Evolutionary conservation across 1,284 basidiomycete species (phyloP).

Genomic region (Ustilago tritici): DNA sequence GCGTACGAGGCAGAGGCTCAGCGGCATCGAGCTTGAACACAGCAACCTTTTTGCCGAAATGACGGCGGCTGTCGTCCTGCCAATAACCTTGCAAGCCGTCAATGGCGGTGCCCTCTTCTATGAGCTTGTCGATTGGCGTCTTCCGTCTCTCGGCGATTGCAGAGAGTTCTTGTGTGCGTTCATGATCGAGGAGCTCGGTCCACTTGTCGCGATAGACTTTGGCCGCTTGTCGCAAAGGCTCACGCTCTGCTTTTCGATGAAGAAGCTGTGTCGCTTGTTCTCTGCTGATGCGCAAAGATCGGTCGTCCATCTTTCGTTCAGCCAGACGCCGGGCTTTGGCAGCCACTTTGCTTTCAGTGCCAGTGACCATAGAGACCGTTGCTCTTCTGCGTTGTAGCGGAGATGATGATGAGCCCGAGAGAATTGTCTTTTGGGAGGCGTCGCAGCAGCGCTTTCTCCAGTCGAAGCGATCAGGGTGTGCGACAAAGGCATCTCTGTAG

Average conservation of each 20-base stretch:
- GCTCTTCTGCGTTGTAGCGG: slow-evolving; percentile 34
- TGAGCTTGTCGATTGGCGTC: slow-evolving; percentile 50
- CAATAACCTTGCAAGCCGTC: slow-evolving; percentile 64
- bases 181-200: slow-evolving; percentile 49
- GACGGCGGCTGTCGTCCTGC: slow-evolving; percentile 52
- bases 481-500: slow-evolving; percentile 47
- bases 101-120: slow-evolving; percentile 55
- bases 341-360: slow-evolving; percentile 41
- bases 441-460: slow-evolving; percentile 36
- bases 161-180: slow-evolving; percentile 52
- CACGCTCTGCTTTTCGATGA: slow-evolving; percentile 31
- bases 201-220: slow-evolving; percentile 50
- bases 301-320: slow-evolving; percentile 51
- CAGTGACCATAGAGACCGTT: slow-evolving; percentile 34
- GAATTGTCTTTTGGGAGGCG: neutral
- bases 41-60: slow-evolving; percentile 58
- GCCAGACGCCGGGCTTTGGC: slow-evolving; percentile 33
- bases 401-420: slow-evolving; percentile 1
- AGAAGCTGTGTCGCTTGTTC: slow-evolving; percentile 28
- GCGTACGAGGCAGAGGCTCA: slow-evolving; percentile 49
- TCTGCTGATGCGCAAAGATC: slow-evolving; percentile 38
- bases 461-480: slow-evolving; percentile 46
- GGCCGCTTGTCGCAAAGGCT: slow-evolving; percentile 32
- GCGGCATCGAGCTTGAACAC: slow-evolving; percentile 62
- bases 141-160: slow-evolving; percentile 51